Percentiles rank a stretch among this genome's conserved stretches.
Evolutionary conservation across 441 rosid genomes (phyloP).

Genomic region (Syzygium malaccense): DNA sequence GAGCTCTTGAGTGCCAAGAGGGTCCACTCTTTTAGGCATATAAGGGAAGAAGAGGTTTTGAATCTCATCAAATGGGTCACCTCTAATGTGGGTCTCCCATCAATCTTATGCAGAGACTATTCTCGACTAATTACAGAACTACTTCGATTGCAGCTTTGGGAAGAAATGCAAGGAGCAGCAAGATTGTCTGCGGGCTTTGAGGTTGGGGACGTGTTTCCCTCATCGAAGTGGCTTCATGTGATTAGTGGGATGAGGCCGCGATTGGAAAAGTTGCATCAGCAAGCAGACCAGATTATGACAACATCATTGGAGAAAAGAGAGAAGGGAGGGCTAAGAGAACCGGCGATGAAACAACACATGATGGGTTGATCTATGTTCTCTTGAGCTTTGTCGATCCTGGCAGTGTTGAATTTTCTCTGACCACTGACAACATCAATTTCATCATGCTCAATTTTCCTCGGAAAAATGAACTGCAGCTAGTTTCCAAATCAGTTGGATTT

Average conservation of each 20-base stretch:
- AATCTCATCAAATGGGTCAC: slow-evolving; percentile 3
- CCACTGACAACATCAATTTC: slow-evolving; percentile 8
- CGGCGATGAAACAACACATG: background rate
- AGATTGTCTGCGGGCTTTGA: slow-evolving; percentile 1
- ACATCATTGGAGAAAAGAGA: background rate
- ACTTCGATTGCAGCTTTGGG: slow-evolving; percentile 9
- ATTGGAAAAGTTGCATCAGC: slow-evolving; percentile 6
- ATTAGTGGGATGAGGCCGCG: background rate
- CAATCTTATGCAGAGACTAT: slow-evolving; percentile 11
- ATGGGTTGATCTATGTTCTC: slow-evolving; percentile 18
- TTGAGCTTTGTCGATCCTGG: background rate
- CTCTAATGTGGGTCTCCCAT: slow-evolving; percentile 8
- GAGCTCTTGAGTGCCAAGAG: slow-evolving; percentile 14
- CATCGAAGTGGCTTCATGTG: background rate
- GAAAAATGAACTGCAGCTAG: background rate
- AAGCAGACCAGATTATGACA: slow-evolving; percentile 7
- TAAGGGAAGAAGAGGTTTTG: slow-evolving; percentile 15
- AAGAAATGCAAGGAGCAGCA: slow-evolving; percentile 5
- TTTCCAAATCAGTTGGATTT: background rate
- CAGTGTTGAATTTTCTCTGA: background rate
- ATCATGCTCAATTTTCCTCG: background rate
- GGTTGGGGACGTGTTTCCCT: slow-evolving; percentile 16
- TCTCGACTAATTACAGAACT: background rate
- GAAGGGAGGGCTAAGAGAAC: background rate
- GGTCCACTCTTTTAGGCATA: slow-evolving; percentile 11